Conservation (phyloP, 73 alveolate species). For the Blepharisma japonicum region DNA sequence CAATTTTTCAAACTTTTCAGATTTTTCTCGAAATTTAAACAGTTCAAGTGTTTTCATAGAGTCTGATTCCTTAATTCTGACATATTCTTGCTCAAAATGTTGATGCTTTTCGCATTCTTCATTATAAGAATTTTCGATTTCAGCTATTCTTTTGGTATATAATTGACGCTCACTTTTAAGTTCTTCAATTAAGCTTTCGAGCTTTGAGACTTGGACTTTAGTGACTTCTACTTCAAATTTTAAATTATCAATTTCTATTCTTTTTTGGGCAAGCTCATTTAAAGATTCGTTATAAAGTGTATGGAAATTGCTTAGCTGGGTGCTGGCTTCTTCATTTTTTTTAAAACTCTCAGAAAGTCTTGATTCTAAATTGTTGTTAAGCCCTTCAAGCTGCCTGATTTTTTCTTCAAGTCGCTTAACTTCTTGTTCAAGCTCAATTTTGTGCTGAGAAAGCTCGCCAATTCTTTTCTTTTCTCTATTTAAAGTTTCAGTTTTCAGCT, state of each 20-base stretch:
- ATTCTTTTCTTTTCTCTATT: slow-evolving; percentile 1
- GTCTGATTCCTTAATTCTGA: background rate
- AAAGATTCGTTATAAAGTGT: background rate
- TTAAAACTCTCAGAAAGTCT: background rate
- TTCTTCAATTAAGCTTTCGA: slow-evolving; percentile 11
- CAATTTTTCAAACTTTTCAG: background rate
- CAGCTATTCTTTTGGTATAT: background rate
- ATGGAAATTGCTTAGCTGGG: background rate
- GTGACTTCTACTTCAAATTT: slow-evolving; percentile 18
- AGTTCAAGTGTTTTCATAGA: background rate
- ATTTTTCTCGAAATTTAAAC: background rate
- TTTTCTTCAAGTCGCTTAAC: background rate
- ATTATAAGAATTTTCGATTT: background rate
- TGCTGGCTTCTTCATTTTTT: background rate
- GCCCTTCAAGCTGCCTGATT: background rate
- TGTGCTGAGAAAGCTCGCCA: background rate
- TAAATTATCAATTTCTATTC: slow-evolving; percentile 6
- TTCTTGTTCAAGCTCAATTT: slow-evolving; percentile 28
- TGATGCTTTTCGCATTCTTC: slow-evolving; percentile 3
- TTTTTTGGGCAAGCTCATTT: slow-evolving; percentile 16
- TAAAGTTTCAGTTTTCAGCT: background rate
- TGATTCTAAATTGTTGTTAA: background rate
- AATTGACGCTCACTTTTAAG: background rate
- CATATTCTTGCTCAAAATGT: slow-evolving; percentile 23
- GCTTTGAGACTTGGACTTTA: slow-evolving; percentile 12